A percentile compares a stretch with the other conserved stretches of the same genome.
phyloP scores from a whole-genome alignment of 257 asterid genomes.

The Scutellaria minor region DNA sequence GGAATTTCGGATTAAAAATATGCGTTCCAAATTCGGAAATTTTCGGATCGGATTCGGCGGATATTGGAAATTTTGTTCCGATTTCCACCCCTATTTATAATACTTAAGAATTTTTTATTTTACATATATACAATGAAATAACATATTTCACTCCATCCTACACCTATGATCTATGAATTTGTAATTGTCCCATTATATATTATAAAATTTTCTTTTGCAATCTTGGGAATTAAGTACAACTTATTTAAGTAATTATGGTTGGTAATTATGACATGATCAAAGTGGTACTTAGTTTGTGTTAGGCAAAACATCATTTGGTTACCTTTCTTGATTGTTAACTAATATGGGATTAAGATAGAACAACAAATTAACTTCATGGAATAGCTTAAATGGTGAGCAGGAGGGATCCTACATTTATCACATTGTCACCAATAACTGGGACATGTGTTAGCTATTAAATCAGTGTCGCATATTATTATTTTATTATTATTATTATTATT shows the following conservation, averaged over 20 bases:
- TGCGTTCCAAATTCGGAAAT: too few relatives aligned
- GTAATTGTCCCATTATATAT: too few relatives aligned
- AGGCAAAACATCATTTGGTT: slow-evolving; percentile 18
- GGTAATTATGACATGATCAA: slow-evolving; percentile 23
- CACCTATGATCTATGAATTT: too few relatives aligned
- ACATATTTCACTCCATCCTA: too few relatives aligned
- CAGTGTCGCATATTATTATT: slow-evolving; percentile 24
- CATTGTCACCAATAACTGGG: slow-evolving; percentile 35
- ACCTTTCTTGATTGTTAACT: slow-evolving; percentile 20
- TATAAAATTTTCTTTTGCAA: background rate
- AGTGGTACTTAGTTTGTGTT: slow-evolving; percentile 25
- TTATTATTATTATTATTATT: background rate
- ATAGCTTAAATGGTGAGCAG: slow-evolving; percentile 37
- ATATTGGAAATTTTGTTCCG: too few relatives aligned
- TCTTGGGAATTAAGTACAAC: background rate
- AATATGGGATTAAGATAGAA: slow-evolving; percentile 24
- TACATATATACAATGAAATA: too few relatives aligned
- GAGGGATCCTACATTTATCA: slow-evolving; percentile 23
- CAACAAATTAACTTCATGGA: slow-evolving; percentile 10
- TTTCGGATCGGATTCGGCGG: too few relatives aligned
- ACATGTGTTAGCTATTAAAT: slow-evolving; percentile 36
- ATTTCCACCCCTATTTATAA: too few relatives aligned
- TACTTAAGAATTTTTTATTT: too few relatives aligned
- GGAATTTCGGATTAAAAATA: too few relatives aligned
- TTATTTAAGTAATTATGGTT: background rate